Evolutionary conservation across 176 grass and related monocot species (phyloP), one percentile per base, ranked within the genome.

Genomic region (Stipa capillata): DNA sequence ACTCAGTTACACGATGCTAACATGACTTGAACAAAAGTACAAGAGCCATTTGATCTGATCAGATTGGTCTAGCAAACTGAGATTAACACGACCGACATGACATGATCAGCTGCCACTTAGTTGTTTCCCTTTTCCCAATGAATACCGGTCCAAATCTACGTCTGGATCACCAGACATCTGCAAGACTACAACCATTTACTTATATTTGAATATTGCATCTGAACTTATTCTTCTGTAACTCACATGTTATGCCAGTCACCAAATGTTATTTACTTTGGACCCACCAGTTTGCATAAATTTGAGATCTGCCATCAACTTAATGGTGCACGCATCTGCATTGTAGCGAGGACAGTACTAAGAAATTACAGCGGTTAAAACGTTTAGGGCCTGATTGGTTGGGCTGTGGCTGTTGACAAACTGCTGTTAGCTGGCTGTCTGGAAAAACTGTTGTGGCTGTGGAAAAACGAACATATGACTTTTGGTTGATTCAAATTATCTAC

Each of bases 351-450:
- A 36, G 34, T 80, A 58, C 44, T 76, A 60, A 80, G 71, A 76
- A 81, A 85, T 47, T 81, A 72, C 72, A 71, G 36, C 27, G 17
- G 44, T 85, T 81, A 69, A 80, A 82, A 54, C 71, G n/a, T 23
- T 81, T 65, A 39, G 23, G n/a, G n/a, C n/a, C n/a, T n/a, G n/a
- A n/a, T n/a, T n/a, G n/a, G n/a, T n/a, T n/a, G n/a, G n/a, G n/a
- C n/a, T n/a, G n/a, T n/a, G n/a, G n/a, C n/a, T n/a, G n/a, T n/a
- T n/a, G n/a, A n/a, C n/a, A n/a, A n/a, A n/a, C n/a, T n/a, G n/a
- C n/a, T n/a, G n/a, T n/a, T n/a, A n/a, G n/a, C n/a, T n/a, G n/a
- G n/a, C n/a, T n/a, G n/a, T n/a, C n/a, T n/a, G n/a, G n/a, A n/a
- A n/a, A n/a, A n/a, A n/a, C n/a, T n/a, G n/a, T n/a, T n/a, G n/a